A percentile compares a stretch with the other conserved stretches of the same genome.
phyloP scores from a whole-genome alignment of 768 basidiomycete genomes.

The Saitozyma podzolica region DNA sequence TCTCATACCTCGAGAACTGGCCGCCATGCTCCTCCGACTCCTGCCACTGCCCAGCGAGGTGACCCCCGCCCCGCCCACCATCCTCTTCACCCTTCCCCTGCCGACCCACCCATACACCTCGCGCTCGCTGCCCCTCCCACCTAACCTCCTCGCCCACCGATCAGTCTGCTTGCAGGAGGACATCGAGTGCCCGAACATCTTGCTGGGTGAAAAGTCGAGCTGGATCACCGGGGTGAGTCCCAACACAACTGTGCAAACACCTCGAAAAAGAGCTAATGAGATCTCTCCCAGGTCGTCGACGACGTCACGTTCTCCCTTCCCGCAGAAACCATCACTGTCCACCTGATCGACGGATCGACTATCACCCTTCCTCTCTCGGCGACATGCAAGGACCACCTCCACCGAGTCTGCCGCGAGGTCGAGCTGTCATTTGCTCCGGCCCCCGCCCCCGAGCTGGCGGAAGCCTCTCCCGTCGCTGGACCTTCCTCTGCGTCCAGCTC shows the following conservation, averaged over 20 bases:
- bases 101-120: constrained; percentile 47
- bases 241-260: not conserved
- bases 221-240: constrained; percentile 49
- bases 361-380: constrained; percentile 30
- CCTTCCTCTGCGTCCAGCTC: constrained; percentile 8
- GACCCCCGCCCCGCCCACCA: constrained; percentile 50
- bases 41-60: constrained; percentile 42
- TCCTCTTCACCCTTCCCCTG: constrained; percentile 53
- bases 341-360: constrained; percentile 45
- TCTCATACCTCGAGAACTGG: not conserved
- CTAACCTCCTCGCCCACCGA: constrained; percentile 47
- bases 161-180: constrained; percentile 45
- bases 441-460: constrained; percentile 15
- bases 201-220: constrained; percentile 51
- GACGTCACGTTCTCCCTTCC: constrained; percentile 52
- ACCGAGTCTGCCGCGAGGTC: constrained; percentile 44
- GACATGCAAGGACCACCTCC: constrained; percentile 27
- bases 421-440: constrained; percentile 45
- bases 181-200: constrained; percentile 48
- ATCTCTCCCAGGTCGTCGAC: constrained; percentile 35
- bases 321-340: constrained; percentile 30
- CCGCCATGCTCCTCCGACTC: constrained; percentile 52
- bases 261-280: not conserved
- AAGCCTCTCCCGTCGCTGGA: constrained; percentile 9
- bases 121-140: constrained; percentile 48